A percentile compares a stretch with the other conserved stretches of the same genome.
Conservation (phyloP, 2,329 filamentous ascomycete genomes). For the Epichloe sp. region DNA sequence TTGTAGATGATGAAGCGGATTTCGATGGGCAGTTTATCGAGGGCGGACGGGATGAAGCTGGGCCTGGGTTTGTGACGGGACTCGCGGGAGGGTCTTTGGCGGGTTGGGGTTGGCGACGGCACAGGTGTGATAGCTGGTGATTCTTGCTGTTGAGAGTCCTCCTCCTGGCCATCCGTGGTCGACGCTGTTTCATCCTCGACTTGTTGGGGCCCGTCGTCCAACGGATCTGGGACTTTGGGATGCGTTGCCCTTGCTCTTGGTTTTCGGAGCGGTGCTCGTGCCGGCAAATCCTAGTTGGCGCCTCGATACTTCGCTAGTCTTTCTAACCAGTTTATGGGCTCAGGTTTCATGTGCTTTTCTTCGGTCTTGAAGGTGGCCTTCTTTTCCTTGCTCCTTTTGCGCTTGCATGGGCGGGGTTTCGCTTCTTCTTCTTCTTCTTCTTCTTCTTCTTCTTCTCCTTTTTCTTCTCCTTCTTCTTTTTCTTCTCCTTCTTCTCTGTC, state of each 20-base stretch:
- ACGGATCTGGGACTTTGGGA: background rate
- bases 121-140: background rate
- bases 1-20: constrained; percentile 19
- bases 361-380: background rate
- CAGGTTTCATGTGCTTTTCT: background rate
- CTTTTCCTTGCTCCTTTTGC: background rate
- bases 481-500: background rate
- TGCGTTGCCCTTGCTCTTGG: background rate
- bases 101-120: background rate
- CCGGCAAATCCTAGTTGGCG: background rate
- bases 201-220: background rate
- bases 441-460: background rate
- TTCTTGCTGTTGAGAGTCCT: background rate
- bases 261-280: background rate
- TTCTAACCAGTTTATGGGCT: background rate
- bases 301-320: background rate
- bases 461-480: background rate
- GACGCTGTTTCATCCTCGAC: background rate
- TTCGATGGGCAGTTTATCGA: constrained; percentile 15
- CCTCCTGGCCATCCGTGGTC: background rate
- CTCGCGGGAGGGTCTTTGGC: background rate
- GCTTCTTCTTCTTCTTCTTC: background rate
- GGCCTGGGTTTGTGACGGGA: background rate
- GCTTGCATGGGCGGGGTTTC: background rate
- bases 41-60: background rate